Evolutionary conservation across 768 basidiomycete genomes (phyloP).

Genomic region (Lactarius trivialis): DNA sequence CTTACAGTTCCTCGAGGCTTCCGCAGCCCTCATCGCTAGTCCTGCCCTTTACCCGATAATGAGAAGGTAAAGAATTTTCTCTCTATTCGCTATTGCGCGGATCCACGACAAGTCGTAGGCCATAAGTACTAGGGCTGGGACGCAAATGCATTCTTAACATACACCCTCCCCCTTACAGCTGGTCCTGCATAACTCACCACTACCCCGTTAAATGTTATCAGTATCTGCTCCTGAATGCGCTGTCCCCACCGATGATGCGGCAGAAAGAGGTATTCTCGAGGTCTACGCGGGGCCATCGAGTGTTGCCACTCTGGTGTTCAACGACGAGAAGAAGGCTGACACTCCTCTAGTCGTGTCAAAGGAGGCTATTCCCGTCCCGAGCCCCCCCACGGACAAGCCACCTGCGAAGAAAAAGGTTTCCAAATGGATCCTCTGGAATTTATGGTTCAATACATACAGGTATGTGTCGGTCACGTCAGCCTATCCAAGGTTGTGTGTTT

Average conservation of each 20-base stretch:
- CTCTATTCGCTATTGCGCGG: background rate
- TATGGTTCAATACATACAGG: constrained; percentile 83
- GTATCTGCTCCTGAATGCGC: constrained; percentile 23
- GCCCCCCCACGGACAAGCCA: constrained; percentile 30
- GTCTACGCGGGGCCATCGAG: constrained; percentile 12
- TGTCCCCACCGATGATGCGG: constrained; percentile 25
- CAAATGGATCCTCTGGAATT: constrained; percentile 50
- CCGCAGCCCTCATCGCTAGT: background rate
- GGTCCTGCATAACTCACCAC: constrained; percentile 6
- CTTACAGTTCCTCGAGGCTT: background rate
- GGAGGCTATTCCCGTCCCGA: constrained; percentile 30
- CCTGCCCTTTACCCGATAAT: background rate
- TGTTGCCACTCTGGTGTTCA: constrained; percentile 6
- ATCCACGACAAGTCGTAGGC: background rate
- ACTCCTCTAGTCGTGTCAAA: constrained; percentile 30
- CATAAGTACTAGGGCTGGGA: constrained; percentile 17
- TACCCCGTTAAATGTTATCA: constrained; percentile 22
- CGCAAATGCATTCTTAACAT: background rate
- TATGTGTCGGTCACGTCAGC: constrained; percentile 25
- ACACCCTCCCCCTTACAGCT: background rate
- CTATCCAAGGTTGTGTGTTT: constrained; percentile 1
- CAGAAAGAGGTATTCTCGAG: constrained; percentile 29
- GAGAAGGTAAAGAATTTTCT: background rate
- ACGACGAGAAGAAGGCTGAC: constrained; percentile 23
- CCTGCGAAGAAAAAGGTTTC: constrained; percentile 43